phyloP scores from a whole-genome alignment of 768 basidiomycete genomes.

The Astraeus odoratus region DNA sequence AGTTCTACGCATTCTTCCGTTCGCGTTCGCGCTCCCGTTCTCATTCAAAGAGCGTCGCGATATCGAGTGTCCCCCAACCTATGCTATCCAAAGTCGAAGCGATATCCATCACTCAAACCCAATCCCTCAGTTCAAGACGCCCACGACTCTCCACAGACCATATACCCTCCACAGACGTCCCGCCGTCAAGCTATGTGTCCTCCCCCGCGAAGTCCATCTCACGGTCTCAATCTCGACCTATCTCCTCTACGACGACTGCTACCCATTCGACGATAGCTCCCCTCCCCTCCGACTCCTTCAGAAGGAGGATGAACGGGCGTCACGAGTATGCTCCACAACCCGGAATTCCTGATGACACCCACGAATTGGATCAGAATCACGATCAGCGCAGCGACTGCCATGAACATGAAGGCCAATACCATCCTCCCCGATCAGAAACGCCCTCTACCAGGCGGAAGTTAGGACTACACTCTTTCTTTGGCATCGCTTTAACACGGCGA shows the following conservation, averaged over 20 bases:
- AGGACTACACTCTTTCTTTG: slow-evolving; percentile 19
- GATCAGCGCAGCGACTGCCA: slow-evolving; percentile 6
- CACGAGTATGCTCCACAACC: slow-evolving; percentile 13
- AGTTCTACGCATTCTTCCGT: slow-evolving; percentile 59
- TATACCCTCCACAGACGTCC: slow-evolving; percentile 2
- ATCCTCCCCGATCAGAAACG: slow-evolving; percentile 20
- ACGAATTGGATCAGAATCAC: slow-evolving; percentile 8
- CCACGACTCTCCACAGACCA: slow-evolving; percentile 5
- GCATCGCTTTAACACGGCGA: slow-evolving; percentile 23
- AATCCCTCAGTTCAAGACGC: slow-evolving; percentile 11
- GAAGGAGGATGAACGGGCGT: slow-evolving; percentile 14
- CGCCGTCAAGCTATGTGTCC: slow-evolving; percentile 15
- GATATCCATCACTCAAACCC: slow-evolving; percentile 2
- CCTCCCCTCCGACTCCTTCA: slow-evolving; percentile 38
- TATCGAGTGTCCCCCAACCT: slow-evolving; percentile 4
- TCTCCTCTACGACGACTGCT: slow-evolving; percentile 58
- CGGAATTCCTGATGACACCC: slow-evolving; percentile 10
- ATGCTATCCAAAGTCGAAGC: slow-evolving; percentile 14
- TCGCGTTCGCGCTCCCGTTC: slow-evolving; percentile 51
- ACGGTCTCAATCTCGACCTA: slow-evolving; percentile 49
- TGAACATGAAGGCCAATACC: slow-evolving; percentile 18
- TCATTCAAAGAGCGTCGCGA: slow-evolving; percentile 2
- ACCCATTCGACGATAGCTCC: slow-evolving; percentile 58
- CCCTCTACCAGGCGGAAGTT: slow-evolving; percentile 21
- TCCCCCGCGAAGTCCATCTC: slow-evolving; percentile 32